A percentile compares a stretch with the other conserved stretches of the same genome.
Conservation (phyloP, 345 rosid genomes). For the Hibiscus mutabilis region DNA sequence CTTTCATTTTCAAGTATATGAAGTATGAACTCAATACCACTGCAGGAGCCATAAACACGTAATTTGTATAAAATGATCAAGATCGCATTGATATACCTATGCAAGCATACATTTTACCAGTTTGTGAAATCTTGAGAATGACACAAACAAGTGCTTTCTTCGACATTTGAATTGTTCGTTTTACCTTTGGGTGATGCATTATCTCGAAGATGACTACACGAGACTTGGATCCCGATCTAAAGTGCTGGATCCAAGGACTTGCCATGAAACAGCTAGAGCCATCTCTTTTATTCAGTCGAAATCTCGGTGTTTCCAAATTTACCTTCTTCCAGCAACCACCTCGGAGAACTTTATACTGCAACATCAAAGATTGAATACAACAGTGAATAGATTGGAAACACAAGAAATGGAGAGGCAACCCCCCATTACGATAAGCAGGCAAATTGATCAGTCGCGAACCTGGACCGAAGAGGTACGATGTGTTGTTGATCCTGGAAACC, state of each 20-base stretch:
- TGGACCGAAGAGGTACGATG: constrained; percentile 40
- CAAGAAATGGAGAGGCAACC: not conserved
- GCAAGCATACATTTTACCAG: constrained; percentile 36
- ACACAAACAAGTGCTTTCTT: too few relatives aligned
- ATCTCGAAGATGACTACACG: constrained; percentile 11
- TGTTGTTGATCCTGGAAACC: constrained; percentile 20
- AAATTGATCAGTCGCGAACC: constrained; percentile 32
- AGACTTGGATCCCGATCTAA: constrained; percentile 27
- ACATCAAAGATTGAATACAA: constrained; percentile 9
- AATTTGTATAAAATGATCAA: not conserved
- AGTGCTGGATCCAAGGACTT: constrained; percentile 71
- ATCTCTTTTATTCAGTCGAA: constrained; percentile 19
- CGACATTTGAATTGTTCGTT: constrained; percentile 20
- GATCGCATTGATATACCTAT: not conserved
- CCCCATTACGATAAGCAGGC: not conserved
- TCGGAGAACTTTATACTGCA: constrained; percentile 66
- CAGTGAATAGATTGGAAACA: not conserved
- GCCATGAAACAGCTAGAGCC: constrained; percentile 27
- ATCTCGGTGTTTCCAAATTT: constrained; percentile 42
- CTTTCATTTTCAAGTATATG: too few relatives aligned
- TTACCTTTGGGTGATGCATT: constrained; percentile 19
- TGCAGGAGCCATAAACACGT: not conserved
- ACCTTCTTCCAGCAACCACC: constrained; percentile 62
- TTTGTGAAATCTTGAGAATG: too few relatives aligned
- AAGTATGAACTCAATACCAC: too few relatives aligned